phyloP scores from a whole-genome alignment of 345 rosid species.

The Salix arbutifolia region DNA sequence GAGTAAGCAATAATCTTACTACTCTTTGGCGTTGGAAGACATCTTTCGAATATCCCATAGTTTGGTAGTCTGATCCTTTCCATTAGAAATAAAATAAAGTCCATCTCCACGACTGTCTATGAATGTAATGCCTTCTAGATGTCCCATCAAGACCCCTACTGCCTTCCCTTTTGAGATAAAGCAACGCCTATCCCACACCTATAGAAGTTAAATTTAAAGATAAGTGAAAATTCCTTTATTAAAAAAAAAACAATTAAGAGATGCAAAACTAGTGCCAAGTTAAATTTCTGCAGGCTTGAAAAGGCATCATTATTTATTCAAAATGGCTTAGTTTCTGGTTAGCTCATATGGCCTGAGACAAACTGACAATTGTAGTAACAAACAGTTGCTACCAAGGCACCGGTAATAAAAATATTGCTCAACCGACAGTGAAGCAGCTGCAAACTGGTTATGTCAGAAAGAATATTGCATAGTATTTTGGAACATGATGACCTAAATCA shows the following conservation, averaged over 20 bases:
- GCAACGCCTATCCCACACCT: constrained; percentile 80
- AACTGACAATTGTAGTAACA: not conserved
- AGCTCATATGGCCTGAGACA: not conserved
- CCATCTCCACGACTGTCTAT: constrained; percentile 68
- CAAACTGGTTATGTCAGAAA: not conserved
- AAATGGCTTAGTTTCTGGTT: not conserved
- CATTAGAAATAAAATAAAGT: constrained; percentile 65
- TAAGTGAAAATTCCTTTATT: not conserved
- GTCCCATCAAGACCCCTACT: constrained; percentile 60
- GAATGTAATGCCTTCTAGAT: constrained; percentile 64
- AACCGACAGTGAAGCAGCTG: not conserved
- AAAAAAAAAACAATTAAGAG: not conserved
- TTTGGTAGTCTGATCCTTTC: constrained; percentile 67
- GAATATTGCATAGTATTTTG: not conserved
- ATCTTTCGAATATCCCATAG: constrained; percentile 77
- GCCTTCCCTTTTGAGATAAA: constrained; percentile 41
- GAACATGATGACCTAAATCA: not conserved
- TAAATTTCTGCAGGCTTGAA: not conserved
- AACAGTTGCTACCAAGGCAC: not conserved
- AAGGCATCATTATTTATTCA: not conserved
- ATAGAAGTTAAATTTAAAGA: constrained; percentile 1
- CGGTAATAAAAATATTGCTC: not conserved
- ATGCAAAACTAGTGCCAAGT: not conserved
- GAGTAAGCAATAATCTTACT: constrained; percentile 9
- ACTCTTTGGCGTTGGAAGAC: constrained; percentile 39